phyloP scores from a whole-genome alignment of 73 alveolate genomes.

The Halteria grandinella region DNA sequence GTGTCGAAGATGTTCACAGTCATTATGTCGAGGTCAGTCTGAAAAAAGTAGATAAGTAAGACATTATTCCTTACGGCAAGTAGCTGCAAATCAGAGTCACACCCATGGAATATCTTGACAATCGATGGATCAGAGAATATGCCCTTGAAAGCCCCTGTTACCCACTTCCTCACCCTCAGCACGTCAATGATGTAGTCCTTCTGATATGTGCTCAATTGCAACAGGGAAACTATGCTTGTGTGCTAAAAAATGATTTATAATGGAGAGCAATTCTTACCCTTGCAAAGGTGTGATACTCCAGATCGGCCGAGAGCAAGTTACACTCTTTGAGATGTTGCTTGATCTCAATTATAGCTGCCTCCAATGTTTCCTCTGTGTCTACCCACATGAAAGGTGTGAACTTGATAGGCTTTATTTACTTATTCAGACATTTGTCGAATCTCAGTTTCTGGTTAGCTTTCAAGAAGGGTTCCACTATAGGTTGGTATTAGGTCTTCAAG shows the following conservation, averaged over 20 bases:
- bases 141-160: conserved; percentile 58
- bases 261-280: conserved; percentile 31
- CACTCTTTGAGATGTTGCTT: conserved; percentile 50
- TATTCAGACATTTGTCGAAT: conserved; percentile 15
- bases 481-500: background rate
- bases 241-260: conserved; percentile 12
- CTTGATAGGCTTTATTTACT: conserved; percentile 17
- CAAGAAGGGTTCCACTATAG: conserved; percentile 6
- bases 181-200: conserved; percentile 84
- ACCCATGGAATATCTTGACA: conserved; percentile 93
- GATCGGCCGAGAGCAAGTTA: conserved; percentile 81
- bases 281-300: conserved; percentile 86
- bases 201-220: conserved; percentile 82
- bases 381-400: conserved; percentile 65
- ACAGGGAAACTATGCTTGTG: conserved; percentile 75
- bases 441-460: background rate
- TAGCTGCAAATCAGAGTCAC: conserved; percentile 87
- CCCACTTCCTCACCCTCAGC: conserved; percentile 67
- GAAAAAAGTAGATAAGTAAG: background rate
- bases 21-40: conserved; percentile 83
- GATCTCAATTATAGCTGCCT: background rate
- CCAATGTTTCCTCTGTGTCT: conserved; percentile 73
- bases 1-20: conserved; percentile 91
- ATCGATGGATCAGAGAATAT: conserved; percentile 51
- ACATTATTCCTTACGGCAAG: conserved; percentile 61